phyloP scores from a whole-genome alignment of 169 alveolate genomes.

The Plasmodium vivax region DNA sequence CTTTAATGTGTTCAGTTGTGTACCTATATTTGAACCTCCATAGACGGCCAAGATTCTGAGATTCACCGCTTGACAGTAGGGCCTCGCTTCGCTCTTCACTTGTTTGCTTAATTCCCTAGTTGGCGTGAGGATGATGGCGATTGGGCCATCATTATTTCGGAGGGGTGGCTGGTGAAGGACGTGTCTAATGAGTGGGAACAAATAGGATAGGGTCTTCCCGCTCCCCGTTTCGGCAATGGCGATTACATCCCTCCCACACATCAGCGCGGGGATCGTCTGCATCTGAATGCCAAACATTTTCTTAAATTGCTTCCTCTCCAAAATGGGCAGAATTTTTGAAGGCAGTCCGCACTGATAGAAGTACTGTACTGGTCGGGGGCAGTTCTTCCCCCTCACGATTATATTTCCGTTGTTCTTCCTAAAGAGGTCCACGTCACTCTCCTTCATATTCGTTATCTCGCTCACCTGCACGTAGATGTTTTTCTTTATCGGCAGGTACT shows the following conservation, averaged over 20 bases:
- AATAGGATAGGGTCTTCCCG: slow-evolving; percentile 98
- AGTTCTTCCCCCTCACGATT: slow-evolving; percentile 93
- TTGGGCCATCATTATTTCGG: slow-evolving; percentile 93
- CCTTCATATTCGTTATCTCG: slow-evolving; percentile 89
- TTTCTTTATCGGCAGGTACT: slow-evolving; percentile 89
- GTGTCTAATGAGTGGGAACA: slow-evolving; percentile 97
- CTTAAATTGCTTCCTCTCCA: slow-evolving; percentile 91
- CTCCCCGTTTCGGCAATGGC: slow-evolving; percentile 99
- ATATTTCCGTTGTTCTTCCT: slow-evolving; percentile 91
- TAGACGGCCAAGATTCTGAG: slow-evolving; percentile 90
- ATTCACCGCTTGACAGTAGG: slow-evolving; percentile 86
- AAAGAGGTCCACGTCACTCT: slow-evolving; percentile 91
- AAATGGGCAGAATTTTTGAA: slow-evolving; percentile 90
- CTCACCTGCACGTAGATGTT: slow-evolving; percentile 90
- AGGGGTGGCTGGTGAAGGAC: slow-evolving; percentile 89
- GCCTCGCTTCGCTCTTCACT: slow-evolving; percentile 89
- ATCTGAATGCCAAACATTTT: slow-evolving; percentile 98
- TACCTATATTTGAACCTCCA: slow-evolving; percentile 96
- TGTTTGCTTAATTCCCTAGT: slow-evolving; percentile 96
- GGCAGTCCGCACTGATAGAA: slow-evolving; percentile 98
- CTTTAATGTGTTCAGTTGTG: slow-evolving; percentile 91
- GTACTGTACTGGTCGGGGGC: slow-evolving; percentile 94
- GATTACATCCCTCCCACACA: slow-evolving; percentile 96
- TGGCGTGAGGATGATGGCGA: slow-evolving; percentile 92
- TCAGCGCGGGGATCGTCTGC: slow-evolving; percentile 95